Conservation (phyloP, 2,329 filamentous ascomycete genomes). For the Sarocladiaceae sp. region DNA sequence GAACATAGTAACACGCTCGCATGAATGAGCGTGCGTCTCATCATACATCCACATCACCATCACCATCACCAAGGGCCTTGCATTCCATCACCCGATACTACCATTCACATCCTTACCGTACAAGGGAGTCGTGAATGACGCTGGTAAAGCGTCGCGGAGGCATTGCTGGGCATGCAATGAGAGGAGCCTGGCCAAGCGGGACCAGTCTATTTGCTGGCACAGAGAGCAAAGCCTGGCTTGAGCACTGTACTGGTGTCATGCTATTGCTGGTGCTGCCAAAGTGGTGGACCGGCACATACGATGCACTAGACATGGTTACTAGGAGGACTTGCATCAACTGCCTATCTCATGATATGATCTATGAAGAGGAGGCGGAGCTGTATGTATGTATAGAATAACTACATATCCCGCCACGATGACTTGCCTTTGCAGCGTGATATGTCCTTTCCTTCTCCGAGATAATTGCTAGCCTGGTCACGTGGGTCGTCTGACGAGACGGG, state of each 20-base stretch:
- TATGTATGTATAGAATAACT: conserved; percentile 3
- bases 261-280: not conserved
- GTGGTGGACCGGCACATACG: not conserved
- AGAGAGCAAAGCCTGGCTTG: not conserved
- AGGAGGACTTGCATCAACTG: not conserved
- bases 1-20: no score
- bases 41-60: no score
- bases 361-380: not conserved
- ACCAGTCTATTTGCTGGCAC: no score
- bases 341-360: conserved; percentile 4
- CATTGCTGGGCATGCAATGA: no score
- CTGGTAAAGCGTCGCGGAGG: no score
- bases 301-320: no score
- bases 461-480: conserved; percentile 1
- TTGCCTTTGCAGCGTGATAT: not conserved
- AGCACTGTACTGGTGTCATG: not conserved
- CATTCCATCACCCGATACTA: no score
- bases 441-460: conserved; percentile 5
- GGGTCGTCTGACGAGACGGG: not conserved
- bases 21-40: no score
- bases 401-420: not conserved
- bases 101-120: no score
- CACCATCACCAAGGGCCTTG: no score
- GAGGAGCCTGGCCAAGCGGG: no score
- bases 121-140: no score